A percentile compares a stretch with the other conserved stretches of the same genome.
Conservation (phyloP, 2,329 filamentous ascomycete species). For the Penicillium crustosum region DNA sequence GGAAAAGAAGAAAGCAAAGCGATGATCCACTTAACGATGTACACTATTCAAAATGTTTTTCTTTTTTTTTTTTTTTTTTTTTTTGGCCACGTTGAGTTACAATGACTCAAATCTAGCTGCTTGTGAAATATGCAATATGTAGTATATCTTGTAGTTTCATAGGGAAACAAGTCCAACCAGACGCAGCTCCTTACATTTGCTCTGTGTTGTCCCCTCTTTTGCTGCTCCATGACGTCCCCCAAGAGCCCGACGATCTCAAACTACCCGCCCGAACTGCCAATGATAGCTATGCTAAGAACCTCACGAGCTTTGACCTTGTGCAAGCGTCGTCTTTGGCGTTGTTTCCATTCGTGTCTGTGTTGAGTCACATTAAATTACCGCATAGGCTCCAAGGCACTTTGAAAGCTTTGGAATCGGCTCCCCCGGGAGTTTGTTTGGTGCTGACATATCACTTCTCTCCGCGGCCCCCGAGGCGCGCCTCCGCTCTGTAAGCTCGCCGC, state of each 20-base stretch:
- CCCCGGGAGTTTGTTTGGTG: conserved; percentile 7
- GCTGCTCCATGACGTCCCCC: conserved; percentile 19
- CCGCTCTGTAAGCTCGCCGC: conserved; percentile 13
- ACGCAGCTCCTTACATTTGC: conserved; percentile 13
- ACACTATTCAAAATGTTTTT: background rate
- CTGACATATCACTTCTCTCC: conserved; percentile 27
- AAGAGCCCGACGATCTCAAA: conserved; percentile 13
- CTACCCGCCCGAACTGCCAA: conserved; percentile 12
- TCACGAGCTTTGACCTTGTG: conserved; percentile 17
- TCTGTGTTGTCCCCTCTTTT: conserved; percentile 18
- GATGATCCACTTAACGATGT: conserved; percentile 21
- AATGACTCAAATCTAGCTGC: no score
- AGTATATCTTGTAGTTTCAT: background rate
- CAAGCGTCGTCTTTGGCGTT: background rate
- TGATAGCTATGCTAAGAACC: conserved; percentile 1
- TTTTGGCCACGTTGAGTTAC: background rate
- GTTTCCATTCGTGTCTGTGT: conserved; percentile 3
- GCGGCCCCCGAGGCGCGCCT: conserved; percentile 16
- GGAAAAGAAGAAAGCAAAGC: conserved; percentile 60
- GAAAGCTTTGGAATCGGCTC: background rate
- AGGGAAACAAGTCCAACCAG: background rate
- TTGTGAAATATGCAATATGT: background rate
- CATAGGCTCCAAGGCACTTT: background rate
- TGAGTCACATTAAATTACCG: background rate
- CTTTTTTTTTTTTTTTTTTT: no score